Conservation (phyloP, 2,329 filamentous ascomycete species). For the Aquanectria penicillioides region DNA sequence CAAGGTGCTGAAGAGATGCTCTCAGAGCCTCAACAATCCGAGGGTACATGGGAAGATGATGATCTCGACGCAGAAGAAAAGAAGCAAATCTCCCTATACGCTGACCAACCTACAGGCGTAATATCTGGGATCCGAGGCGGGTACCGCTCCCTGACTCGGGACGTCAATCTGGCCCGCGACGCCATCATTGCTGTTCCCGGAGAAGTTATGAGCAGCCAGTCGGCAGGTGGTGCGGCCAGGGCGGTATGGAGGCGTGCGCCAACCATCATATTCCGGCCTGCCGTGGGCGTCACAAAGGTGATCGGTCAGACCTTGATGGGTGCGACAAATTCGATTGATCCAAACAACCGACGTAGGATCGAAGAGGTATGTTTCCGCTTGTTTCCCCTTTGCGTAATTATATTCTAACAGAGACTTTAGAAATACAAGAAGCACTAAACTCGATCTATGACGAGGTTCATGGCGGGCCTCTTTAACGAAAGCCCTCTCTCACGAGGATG, state of each 20-base stretch:
- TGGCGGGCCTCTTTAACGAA: conserved; percentile 1
- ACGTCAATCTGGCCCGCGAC: conserved; percentile 86
- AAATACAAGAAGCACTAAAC: conserved; percentile 60
- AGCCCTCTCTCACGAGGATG: conserved; percentile 4
- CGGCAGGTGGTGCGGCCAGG: conserved; percentile 80
- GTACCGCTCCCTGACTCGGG: conserved; percentile 83
- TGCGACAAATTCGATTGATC: conserved; percentile 91
- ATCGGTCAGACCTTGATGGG: conserved; percentile 91
- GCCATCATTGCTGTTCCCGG: conserved; percentile 95
- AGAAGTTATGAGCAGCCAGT: conserved; percentile 87
- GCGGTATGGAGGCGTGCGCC: conserved; percentile 85
- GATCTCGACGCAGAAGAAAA: conserved; percentile 74
- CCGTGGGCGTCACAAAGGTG: conserved; percentile 89
- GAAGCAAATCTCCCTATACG: conserved; percentile 89
- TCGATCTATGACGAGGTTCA: neutral
- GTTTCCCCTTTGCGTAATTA: neutral
- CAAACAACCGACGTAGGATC: conserved; percentile 79
- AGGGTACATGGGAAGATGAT: conserved; percentile 66
- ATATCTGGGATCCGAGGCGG: conserved; percentile 86
- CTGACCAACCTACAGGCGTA: conserved; percentile 91
- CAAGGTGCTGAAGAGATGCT: conserved; percentile 89
- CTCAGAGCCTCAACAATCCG: conserved; percentile 52
- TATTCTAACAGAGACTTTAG: conserved; percentile 43
- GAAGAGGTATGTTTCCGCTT: conserved; percentile 80
- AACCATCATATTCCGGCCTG: conserved; percentile 91